Evolutionary conservation across 768 basidiomycete species (phyloP).

Genomic region (Naematelia encephala): DNA sequence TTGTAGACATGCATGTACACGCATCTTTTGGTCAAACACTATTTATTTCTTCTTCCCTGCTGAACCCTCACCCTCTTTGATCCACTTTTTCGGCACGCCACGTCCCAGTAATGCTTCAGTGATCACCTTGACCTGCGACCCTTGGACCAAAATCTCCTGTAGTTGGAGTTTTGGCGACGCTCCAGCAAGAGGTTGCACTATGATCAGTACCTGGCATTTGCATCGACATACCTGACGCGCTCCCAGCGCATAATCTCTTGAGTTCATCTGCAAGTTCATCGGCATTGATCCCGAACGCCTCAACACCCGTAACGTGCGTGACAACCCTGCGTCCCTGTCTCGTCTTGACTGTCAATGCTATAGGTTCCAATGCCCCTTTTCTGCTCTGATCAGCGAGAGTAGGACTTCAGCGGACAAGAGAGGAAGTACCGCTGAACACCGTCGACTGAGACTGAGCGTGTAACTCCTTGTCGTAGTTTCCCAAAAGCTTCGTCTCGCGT

Average conservation of each 20-base stretch:
- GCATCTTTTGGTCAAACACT: background rate
- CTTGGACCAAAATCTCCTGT: conserved; percentile 78
- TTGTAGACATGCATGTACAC: background rate
- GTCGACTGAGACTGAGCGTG: conserved; percentile 48
- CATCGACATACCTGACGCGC: conserved; percentile 64
- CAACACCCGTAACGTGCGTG: conserved; percentile 74
- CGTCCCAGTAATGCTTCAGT: conserved; percentile 63
- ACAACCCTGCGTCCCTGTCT: conserved; percentile 74
- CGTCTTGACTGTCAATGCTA: conserved; percentile 66
- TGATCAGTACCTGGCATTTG: background rate
- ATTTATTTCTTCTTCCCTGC: background rate
- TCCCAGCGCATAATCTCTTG: conserved; percentile 69
- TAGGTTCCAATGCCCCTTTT: conserved; percentile 71
- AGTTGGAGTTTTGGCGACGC: conserved; percentile 41
- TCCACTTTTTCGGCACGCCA: conserved; percentile 80
- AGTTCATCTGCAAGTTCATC: conserved; percentile 76
- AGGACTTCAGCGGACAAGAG: background rate
- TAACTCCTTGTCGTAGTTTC: conserved; percentile 39
- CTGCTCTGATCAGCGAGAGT: conserved; percentile 52
- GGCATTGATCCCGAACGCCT: conserved; percentile 67
- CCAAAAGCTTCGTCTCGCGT: conserved; percentile 51
- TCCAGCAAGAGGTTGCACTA: conserved; percentile 36
- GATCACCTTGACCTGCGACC: conserved; percentile 69
- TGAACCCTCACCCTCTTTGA: conserved; percentile 53
- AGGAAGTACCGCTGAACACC: conserved; percentile 45